These are phyloP conservation scores for Irpex sp. DNA, from an alignment of 1,284 basidiomycete genomes.

Conservation along the genomic window DNA sequence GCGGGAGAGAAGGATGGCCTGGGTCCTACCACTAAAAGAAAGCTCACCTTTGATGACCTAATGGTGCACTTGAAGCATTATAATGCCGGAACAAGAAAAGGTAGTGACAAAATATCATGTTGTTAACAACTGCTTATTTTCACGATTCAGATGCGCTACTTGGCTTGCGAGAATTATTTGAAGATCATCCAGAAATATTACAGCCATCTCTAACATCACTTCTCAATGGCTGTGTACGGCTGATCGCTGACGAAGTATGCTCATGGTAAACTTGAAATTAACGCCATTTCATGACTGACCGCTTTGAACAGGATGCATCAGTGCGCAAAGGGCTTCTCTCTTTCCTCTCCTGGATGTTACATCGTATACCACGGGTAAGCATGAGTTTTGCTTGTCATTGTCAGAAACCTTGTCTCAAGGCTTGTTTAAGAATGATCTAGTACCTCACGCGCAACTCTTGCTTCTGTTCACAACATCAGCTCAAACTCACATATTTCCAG, in stretches of 20 bases:
- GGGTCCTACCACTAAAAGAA: slow-evolving; percentile 70
- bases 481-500: slow-evolving; percentile 92
- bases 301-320: slow-evolving; percentile 45
- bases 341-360: slow-evolving; percentile 71
- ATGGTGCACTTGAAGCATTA: slow-evolving; percentile 82
- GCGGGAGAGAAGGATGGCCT: slow-evolving; percentile 42
- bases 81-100: slow-evolving; percentile 69
- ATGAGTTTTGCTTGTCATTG: no score
- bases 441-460: slow-evolving; percentile 68
- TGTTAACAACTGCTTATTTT: not conserved
- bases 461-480: slow-evolving; percentile 87
- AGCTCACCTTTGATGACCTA: slow-evolving; percentile 76
- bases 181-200: slow-evolving; percentile 55
- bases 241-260: slow-evolving; percentile 78
- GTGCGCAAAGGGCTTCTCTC: slow-evolving; percentile 58
- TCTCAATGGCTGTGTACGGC: slow-evolving; percentile 60
- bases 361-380: slow-evolving; percentile 54
- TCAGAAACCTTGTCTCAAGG: not conserved
- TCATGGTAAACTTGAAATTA: not conserved
- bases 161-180: slow-evolving; percentile 78
- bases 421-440: slow-evolving; percentile 49
- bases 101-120: slow-evolving; percentile 27
- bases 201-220: slow-evolving; percentile 56
- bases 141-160: slow-evolving; percentile 63
- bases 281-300: slow-evolving; percentile 2